These are phyloP conservation scores for Leonotis leonurus DNA, from an alignment of 257 asterid genomes.

Conservation along the genomic window DNA sequence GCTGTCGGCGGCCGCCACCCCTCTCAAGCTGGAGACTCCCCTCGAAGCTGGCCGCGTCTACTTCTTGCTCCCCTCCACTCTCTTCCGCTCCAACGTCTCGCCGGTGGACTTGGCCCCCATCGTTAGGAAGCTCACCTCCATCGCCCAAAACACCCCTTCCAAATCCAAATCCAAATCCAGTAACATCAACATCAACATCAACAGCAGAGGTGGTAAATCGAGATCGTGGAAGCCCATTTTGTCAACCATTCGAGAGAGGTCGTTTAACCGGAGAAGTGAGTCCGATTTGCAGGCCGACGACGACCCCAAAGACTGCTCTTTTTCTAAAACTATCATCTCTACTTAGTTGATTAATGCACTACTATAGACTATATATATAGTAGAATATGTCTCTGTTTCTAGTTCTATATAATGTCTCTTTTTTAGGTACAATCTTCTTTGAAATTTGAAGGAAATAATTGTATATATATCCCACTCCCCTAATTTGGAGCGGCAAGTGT, in stretches of 20 bases:
- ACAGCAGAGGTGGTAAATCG: conserved; percentile 3
- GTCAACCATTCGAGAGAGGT: conserved; percentile 43
- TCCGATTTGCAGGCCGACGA: conserved; percentile 34
- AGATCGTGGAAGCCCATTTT: conserved; percentile 53
- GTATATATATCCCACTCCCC: too few species aligned
- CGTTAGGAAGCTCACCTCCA: conserved; percentile 30
- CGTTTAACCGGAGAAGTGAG: conserved; percentile 42
- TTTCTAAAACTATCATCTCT: too few species aligned
- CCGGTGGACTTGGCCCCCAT: conserved; percentile 44
- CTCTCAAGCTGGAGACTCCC: conserved; percentile 24
- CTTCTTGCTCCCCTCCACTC: conserved; percentile 46
- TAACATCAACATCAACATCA: neutral
- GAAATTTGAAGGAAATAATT: too few species aligned
- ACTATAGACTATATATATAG: too few species aligned
- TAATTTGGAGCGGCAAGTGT: too few species aligned
- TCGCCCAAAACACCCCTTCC: conserved; percentile 23
- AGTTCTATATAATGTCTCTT: too few species aligned
- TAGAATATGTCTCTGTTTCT: too few species aligned
- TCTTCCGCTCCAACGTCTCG: conserved; percentile 36
- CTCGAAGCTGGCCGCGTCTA: conserved; percentile 37
- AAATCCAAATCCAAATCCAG: neutral
- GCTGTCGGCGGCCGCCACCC: conserved; percentile 32
- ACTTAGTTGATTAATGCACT: too few species aligned
- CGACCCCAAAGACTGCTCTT: too few species aligned
- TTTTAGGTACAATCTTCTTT: too few species aligned